Conservation (phyloP, 495 filamentous ascomycete species). For the Tuber microsphaerosporum region DNA sequence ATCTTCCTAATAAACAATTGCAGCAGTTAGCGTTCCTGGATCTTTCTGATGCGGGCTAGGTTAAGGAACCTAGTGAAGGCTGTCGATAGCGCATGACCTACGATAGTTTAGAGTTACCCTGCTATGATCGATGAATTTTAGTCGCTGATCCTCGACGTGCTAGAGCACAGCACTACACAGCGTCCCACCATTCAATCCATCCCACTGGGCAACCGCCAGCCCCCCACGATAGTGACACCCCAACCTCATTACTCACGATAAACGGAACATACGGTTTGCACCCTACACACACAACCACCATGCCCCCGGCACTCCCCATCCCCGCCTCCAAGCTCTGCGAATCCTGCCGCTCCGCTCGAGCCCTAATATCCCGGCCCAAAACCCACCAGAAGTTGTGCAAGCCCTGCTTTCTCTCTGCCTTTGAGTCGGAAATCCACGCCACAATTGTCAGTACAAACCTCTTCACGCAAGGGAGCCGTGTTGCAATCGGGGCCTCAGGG, state of each 20-base stretch:
- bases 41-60: neutral
- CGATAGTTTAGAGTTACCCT: neutral
- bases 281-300: neutral
- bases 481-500: conserved; percentile 92
- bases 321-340: conserved; percentile 57
- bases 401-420: conserved; percentile 72
- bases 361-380: conserved; percentile 86
- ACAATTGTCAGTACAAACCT: conserved; percentile 73
- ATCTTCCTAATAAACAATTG: neutral
- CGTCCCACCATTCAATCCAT: neutral
- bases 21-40: neutral
- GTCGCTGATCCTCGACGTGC: neutral
- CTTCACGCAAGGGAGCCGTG: conserved; percentile 74
- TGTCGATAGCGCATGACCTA: neutral
- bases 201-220: neutral
- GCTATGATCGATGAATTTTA: neutral
- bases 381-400: conserved; percentile 89
- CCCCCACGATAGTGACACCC: neutral
- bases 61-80: neutral
- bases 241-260: neutral
- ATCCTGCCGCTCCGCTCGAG: conserved; percentile 66
- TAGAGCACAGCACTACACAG: no score
- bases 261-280: neutral
- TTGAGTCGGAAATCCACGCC: conserved; percentile 88
- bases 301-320: neutral